Percentiles rank a stretch among this genome's conserved stretches.
Evolutionary conservation across 1,284 basidiomycete genomes (phyloP).

Genomic region (Calocybe gambosa): DNA sequence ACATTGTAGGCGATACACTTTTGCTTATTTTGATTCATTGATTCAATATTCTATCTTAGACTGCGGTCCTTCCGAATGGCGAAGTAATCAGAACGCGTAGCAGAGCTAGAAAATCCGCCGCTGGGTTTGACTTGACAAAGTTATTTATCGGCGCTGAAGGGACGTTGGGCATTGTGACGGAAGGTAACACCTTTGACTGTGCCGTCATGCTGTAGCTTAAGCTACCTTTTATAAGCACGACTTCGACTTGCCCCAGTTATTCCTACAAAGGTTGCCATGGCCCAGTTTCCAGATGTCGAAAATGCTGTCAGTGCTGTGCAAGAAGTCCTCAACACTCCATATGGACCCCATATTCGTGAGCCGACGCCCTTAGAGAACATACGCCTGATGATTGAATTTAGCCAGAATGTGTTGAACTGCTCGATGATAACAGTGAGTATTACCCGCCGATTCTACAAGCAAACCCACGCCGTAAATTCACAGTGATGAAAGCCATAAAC

Average conservation of each 20-base stretch:
- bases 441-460: background rate
- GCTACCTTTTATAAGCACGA: slow-evolving; percentile 45
- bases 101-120: slow-evolving; percentile 84
- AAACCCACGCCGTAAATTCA: background rate
- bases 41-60: slow-evolving; percentile 38
- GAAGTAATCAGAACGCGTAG: slow-evolving; percentile 91
- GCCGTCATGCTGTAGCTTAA: slow-evolving; percentile 2
- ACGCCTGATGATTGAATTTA: slow-evolving; percentile 19
- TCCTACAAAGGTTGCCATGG: slow-evolving; percentile 71
- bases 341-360: slow-evolving; percentile 52
- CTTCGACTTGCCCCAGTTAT: slow-evolving; percentile 72
- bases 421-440: slow-evolving; percentile 64
- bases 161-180: slow-evolving; percentile 89
- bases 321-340: slow-evolving; percentile 67
- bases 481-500: slow-evolving; percentile 80
- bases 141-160: slow-evolving; percentile 97
- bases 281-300: slow-evolving; percentile 59
- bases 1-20: slow-evolving; percentile 43
- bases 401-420: slow-evolving; percentile 75
- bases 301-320: slow-evolving; percentile 71
- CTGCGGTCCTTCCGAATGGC: slow-evolving; percentile 85
- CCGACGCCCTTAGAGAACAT: background rate
- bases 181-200: slow-evolving; percentile 44
- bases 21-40: slow-evolving; percentile 4
- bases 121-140: slow-evolving; percentile 89